A percentile compares a stretch with the other conserved stretches of the same genome.
Conservation (phyloP, 139 green algal species). For the Coelastrella sp. region DNA sequence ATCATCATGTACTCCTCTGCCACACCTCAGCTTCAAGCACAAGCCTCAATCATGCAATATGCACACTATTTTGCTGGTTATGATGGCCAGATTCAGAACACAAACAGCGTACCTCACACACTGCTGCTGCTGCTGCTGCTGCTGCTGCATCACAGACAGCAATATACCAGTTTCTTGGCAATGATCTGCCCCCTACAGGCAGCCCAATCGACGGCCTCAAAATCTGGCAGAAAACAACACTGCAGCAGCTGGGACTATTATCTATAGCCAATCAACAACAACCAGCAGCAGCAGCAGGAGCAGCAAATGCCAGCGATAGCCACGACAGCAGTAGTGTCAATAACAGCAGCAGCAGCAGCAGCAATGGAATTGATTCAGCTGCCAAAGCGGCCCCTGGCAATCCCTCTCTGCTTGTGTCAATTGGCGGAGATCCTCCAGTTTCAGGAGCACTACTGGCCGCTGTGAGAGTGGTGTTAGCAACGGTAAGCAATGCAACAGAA, state of each 20-base stretch:
- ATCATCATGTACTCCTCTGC: no score
- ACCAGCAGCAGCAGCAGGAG: not conserved
- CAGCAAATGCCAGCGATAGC: not conserved
- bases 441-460: constrained; percentile 28
- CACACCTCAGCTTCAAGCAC: no score
- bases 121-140: not conserved
- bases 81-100: no score
- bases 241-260: constrained; percentile 33
- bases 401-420: constrained; percentile 16
- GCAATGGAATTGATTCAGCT: not conserved
- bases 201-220: constrained; percentile 36
- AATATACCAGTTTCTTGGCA: constrained; percentile 40
- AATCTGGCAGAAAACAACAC: constrained; percentile 26
- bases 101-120: not conserved
- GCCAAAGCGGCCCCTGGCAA: no score
- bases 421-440: constrained; percentile 36
- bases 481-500: no score
- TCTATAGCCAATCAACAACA: no score
- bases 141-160: constrained; percentile 13
- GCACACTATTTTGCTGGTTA: no score
- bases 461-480: constrained; percentile 32
- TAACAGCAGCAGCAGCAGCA: constrained; percentile 9
- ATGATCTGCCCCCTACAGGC: not conserved
- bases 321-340: constrained; percentile 38
- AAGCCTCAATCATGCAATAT: no score